A percentile compares a stretch with the other conserved stretches of the same genome.
phyloP scores from a whole-genome alignment of 164 flowering plant genomes.

The Annona squamosa region DNA sequence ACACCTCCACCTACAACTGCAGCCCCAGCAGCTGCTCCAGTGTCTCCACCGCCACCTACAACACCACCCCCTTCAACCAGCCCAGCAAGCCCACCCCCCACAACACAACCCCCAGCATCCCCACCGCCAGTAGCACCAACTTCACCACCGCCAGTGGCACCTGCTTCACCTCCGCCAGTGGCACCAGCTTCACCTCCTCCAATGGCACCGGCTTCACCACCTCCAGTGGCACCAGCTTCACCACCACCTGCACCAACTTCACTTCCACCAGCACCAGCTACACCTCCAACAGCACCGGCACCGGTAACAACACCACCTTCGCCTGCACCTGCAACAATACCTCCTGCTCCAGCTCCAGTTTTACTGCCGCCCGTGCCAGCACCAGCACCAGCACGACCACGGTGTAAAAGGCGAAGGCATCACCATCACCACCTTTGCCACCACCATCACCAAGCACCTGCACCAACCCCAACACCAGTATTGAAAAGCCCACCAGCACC shows the following conservation, averaged over 20 bases:
- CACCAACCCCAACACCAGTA: slow-evolving; percentile 49
- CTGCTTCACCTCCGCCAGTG: slow-evolving; percentile 23
- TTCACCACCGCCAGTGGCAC: slow-evolving; percentile 23
- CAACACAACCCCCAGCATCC: slow-evolving; percentile 18
- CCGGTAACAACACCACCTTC: slow-evolving; percentile 14
- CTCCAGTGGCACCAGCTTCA: slow-evolving; percentile 18
- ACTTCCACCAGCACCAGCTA: slow-evolving; percentile 26
- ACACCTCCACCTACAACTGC: slow-evolving; percentile 14
- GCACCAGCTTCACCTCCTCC: slow-evolving; percentile 29
- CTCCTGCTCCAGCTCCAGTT: slow-evolving; percentile 29
- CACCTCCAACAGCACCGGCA: slow-evolving; percentile 16
- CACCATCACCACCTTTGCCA: slow-evolving; percentile 27
- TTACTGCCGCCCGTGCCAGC: slow-evolving; percentile 20
- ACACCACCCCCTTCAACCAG: slow-evolving; percentile 6
- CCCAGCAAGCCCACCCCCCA: slow-evolving; percentile 22
- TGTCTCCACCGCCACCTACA: slow-evolving; percentile 18
- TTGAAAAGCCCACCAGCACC: slow-evolving; percentile 60
- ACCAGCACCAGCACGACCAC: slow-evolving; percentile 39
- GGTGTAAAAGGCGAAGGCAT: slow-evolving; percentile 25
- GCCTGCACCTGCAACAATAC: slow-evolving; percentile 22
- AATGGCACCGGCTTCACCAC: slow-evolving; percentile 26
- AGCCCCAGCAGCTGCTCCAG: slow-evolving; percentile 11
- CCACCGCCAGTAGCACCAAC: slow-evolving; percentile 14
- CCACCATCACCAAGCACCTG: slow-evolving; percentile 39
- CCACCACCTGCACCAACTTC: slow-evolving; percentile 23